Evolutionary conservation across 768 basidiomycete species (phyloP), one percentile per base, ranked within the genome.

Genomic region (Lactarius hengduanensis): DNA sequence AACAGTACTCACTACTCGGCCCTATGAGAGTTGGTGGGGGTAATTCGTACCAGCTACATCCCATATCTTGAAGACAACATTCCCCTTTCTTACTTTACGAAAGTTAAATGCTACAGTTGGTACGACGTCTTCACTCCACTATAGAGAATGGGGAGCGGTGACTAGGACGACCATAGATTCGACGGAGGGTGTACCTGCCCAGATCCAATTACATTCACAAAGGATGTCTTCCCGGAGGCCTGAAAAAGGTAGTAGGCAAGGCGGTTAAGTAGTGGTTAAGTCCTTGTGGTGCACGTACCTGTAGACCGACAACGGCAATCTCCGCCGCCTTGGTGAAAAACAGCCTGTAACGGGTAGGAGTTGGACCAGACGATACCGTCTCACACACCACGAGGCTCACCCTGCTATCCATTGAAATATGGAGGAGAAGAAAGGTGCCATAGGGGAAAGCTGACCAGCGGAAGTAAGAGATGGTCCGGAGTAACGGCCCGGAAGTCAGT

Each of bases 71-170:
- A 97, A 80, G 0, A 91, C 93, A 1, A 96, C 87, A 66, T 94
- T 96, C 15, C 93, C 94, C 72, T 92, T 94, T 68, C 89, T 81
- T 15, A 96, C 88, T 75, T 92, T 93, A 22, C 92, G 83, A 72
- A 94, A 87, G 71, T 94, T 95, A 80, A 94, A 97, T 8, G 94
- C 93, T 26, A 97, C 91, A 1, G 95, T 97, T 0, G 95, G 95
- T 0, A 94, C 94, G n/a, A 95, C 93, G 62, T 96, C 95, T 79
- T 96, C 93, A 66, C 91, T 93, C 91, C 93, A 97, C 86, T 96
- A 77, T 43, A 73, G 13, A 58, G 15, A 41, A 36, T 26, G 30
- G 26, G 30, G 43, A 32, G 38, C 9, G 22, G 57, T 62, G 55
- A 56, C 36, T 57, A 7, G 57, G 40, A 13, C n/a, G n/a, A 50